These are phyloP conservation scores for Silene vulgaris DNA, from an alignment of 179 eudicot species.

Conservation along the genomic window DNA sequence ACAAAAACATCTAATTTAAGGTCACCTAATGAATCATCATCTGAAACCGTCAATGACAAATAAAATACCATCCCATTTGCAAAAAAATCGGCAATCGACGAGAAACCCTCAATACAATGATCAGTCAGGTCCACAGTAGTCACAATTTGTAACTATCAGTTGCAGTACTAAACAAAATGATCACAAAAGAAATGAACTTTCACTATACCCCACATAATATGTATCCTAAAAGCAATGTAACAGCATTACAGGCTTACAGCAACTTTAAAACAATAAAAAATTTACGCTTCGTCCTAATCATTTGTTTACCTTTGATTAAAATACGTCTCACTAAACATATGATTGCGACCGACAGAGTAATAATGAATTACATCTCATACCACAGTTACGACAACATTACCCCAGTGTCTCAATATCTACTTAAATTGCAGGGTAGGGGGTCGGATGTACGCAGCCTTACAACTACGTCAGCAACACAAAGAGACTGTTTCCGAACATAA, in stretches of 20 bases:
- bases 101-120: neutral
- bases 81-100: neutral
- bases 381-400: no score
- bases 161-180: neutral
- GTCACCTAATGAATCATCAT: neutral
- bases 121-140: neutral
- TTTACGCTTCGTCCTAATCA: no score
- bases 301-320: no score
- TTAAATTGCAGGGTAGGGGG: no score
- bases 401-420: no score
- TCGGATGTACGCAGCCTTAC: no score
- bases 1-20: neutral
- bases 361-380: no score
- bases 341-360: no score
- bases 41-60: neutral
- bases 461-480: no score
- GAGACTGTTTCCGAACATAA: neutral
- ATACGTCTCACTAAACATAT: no score
- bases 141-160: neutral
- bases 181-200: neutral
- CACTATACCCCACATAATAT: neutral
- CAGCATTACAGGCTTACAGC: neutral
- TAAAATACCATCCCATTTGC: neutral
- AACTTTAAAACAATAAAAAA: neutral
- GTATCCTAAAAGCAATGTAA: neutral